Conservation (phyloP, 208 protist genomes). For the Trypanosoma melophagium region DNA sequence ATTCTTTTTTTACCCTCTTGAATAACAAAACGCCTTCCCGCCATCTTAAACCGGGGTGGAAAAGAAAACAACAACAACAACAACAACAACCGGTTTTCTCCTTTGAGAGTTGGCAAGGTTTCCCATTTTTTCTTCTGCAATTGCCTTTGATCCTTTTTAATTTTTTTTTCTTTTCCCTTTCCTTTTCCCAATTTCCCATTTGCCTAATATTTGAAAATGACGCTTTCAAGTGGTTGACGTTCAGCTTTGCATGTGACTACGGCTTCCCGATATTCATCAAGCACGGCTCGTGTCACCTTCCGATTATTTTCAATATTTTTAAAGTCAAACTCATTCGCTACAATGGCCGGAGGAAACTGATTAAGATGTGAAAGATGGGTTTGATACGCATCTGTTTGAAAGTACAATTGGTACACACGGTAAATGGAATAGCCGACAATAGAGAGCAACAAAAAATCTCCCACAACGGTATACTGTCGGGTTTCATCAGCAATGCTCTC, state of each 20-base stretch:
- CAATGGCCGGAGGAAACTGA: constrained; percentile 77
- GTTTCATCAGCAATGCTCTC: constrained; percentile 82
- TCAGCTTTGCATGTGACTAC: constrained; percentile 51
- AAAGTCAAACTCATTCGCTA: constrained; percentile 90
- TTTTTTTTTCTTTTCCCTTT: background rate
- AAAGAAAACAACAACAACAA: too few species aligned
- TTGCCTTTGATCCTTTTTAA: too few species aligned
- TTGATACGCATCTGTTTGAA: constrained; percentile 67
- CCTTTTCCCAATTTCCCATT: background rate
- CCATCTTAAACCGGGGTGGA: too few species aligned
- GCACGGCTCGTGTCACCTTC: constrained; percentile 47
- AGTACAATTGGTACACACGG: constrained; percentile 64
- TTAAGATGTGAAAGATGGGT: constrained; percentile 72
- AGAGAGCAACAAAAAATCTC: constrained; percentile 64
- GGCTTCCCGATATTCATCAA: constrained; percentile 78
- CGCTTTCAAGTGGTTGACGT: constrained; percentile 52
- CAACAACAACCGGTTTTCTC: too few species aligned
- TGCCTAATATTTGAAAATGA: constrained; percentile 86
- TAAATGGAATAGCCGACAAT: constrained; percentile 66
- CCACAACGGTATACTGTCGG: constrained; percentile 67
- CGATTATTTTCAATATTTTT: constrained; percentile 62
- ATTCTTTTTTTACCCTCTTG: too few species aligned
- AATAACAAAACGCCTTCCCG: too few species aligned
- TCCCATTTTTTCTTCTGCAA: too few species aligned
- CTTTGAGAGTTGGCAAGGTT: too few species aligned